Evolutionary conservation across 495 filamentous ascomycete genomes (phyloP), one percentile per base, ranked within the genome.

Genomic region (Cudoniella acicularis): DNA sequence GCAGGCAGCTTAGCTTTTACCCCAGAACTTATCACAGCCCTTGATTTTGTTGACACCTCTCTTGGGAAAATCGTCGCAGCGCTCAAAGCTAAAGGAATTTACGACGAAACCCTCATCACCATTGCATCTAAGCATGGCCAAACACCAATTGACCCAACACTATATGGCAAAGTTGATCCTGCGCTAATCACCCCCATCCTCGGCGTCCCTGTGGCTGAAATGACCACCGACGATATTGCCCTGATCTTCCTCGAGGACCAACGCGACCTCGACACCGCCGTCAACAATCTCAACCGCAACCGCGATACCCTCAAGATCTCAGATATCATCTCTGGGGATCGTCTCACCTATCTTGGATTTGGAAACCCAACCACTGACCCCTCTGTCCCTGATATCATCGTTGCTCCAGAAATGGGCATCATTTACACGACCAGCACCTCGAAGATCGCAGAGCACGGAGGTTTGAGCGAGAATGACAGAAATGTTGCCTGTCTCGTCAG

Each of bases 111-210:
- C 3, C 55, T 74, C 18, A 72, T 74, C 54, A 60, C 72, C 26
- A 54, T 74, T 25, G 72, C 71, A 2, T 66, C 63, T 50, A 74
- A 74, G 62, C 72, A 74, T 53, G 71, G 72, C 23, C 72, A 74
- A 55, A 58, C 72, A 2, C 66, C 71, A 0, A 74, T 72, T 49
- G 57, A 73, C 36, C 71, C 70, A 26, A 59, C 53, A 16, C 47
- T 64, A 18, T 72, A 63, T 48, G 53, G 53, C 18, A 62, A 68
- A 45, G 54, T 74, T 43, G 40, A 63, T 49, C 72, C 64, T 4
- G 49, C 30, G 10, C 45, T 56, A 1, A 49, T 74, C 22, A 52
- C 60, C 1, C 54, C 64, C 18, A 63, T 57, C 8, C 64, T 66
- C 17, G 68, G 64, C 11, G 70, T 73, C 13, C 41, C 48, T 17